These are phyloP conservation scores for Platanthera zijinensis DNA, from an alignment of 106 monocot genomes.

Conservation along the genomic window DNA sequence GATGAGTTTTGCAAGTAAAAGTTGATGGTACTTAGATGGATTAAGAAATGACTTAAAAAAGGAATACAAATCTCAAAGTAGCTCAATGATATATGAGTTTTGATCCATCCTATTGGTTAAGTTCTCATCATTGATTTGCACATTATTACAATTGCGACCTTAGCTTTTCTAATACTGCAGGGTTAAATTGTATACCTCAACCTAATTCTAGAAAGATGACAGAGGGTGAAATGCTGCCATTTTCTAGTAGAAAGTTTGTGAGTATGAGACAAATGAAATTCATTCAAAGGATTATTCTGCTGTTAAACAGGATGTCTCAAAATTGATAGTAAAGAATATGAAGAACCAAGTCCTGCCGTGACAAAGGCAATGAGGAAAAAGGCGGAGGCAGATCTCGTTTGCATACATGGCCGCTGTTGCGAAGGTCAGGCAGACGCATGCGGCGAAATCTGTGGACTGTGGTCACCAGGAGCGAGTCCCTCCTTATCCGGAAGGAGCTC, in stretches of 20 bases:
- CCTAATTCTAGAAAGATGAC: constrained; percentile 1
- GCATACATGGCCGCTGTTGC: no score
- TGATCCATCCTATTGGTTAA: neutral
- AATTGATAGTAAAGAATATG: neutral
- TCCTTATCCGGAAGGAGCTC: no score
- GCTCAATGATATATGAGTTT: neutral
- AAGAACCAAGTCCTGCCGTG: constrained; percentile 3
- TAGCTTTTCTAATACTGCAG: constrained; percentile 10
- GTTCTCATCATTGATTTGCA: neutral
- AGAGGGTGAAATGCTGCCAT: neutral
- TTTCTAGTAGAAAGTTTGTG: neutral
- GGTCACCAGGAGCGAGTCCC: no score
- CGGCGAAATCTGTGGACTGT: no score
- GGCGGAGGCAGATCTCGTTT: no score
- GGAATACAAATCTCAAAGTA: neutral
- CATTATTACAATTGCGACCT: neutral
- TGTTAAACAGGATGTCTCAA: neutral
- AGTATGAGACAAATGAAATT: constrained; percentile 4
- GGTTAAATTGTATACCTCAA: constrained; percentile 4
- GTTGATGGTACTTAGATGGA: neutral
- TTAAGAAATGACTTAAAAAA: neutral
- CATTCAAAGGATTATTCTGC: neutral
- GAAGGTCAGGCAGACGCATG: no score
- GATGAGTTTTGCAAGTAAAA: neutral
- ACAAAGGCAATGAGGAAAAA: no score